Evolutionary conservation across 1,284 basidiomycete genomes (phyloP).

Genomic region (Omphalotus olearius): DNA sequence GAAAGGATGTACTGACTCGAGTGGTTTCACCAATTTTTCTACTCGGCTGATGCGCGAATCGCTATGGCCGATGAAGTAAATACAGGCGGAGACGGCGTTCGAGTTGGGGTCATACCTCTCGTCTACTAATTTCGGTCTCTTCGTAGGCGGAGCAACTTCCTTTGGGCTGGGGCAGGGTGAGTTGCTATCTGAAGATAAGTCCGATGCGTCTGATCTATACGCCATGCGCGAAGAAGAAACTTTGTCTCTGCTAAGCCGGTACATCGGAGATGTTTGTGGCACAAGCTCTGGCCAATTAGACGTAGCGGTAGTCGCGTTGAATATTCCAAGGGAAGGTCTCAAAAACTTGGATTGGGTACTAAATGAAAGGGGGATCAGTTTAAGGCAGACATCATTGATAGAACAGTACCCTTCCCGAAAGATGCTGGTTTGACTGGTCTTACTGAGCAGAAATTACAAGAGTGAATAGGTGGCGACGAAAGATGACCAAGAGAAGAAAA

Average conservation of each 20-base stretch:
- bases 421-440: not conserved
- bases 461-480: not conserved
- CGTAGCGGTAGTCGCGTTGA: conserved; percentile 29
- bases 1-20: no score
- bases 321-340: conserved; percentile 22
- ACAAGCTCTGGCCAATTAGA: conserved; percentile 34
- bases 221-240: not conserved
- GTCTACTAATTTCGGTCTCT: no score
- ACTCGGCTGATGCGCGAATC: no score
- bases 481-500: not conserved
- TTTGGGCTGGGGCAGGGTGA: not conserved
- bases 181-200: not conserved
- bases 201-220: not conserved
- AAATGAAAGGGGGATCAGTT: not conserved
- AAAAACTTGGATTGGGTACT: not conserved
- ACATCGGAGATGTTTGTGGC: conserved; percentile 19
- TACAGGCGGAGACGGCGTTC: no score
- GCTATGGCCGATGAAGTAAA: no score
- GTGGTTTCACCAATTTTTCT: no score
- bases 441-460: not conserved
- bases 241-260: conserved; percentile 14
- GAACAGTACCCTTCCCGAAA: not conserved
- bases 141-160: not conserved
- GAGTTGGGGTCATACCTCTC: no score
- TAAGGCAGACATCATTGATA: not conserved